phyloP scores from a whole-genome alignment of 805 yeast genomes.

The Candida railenensis region DNA sequence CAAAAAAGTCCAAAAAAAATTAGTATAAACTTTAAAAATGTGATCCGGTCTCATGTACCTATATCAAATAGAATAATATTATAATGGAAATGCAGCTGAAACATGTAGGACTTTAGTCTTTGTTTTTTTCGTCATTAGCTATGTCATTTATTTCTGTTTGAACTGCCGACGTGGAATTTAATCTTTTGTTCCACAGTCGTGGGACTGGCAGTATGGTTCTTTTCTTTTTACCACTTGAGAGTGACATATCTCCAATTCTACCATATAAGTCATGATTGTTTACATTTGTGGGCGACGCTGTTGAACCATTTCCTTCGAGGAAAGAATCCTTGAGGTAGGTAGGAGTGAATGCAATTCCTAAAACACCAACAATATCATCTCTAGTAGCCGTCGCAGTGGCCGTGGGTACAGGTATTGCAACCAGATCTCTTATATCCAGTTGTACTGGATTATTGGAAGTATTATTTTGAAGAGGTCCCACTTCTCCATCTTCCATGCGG shows the following conservation, averaged over 20 bases:
- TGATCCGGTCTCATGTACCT: background rate
- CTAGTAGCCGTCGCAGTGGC: constrained; percentile 10
- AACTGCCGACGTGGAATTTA: constrained; percentile 1
- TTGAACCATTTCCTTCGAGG: too few species aligned
- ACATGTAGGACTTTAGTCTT: background rate
- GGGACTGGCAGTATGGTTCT: constrained; percentile 8
- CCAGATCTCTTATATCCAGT: too few species aligned
- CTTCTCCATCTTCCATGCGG: background rate
- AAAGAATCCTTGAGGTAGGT: constrained; percentile 1
- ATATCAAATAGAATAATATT: background rate
- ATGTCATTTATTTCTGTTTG: background rate
- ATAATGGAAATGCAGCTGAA: background rate
- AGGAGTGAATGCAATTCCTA: constrained; percentile 20
- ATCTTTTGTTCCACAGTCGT: constrained; percentile 9
- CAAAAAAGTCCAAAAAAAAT: background rate
- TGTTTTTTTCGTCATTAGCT: background rate
- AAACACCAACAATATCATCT: constrained; percentile 18
- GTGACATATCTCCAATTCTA: constrained; percentile 16
- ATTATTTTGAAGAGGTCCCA: background rate
- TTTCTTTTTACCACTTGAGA: constrained; percentile 9
- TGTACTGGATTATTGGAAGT: too few species aligned
- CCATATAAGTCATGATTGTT: constrained; percentile 11
- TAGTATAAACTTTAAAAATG: background rate
- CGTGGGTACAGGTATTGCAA: too few species aligned
- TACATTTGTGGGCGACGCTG: too few species aligned